Conservation (phyloP, 768 basidiomycete species). For the Candolleomyces aberdarensis region DNA sequence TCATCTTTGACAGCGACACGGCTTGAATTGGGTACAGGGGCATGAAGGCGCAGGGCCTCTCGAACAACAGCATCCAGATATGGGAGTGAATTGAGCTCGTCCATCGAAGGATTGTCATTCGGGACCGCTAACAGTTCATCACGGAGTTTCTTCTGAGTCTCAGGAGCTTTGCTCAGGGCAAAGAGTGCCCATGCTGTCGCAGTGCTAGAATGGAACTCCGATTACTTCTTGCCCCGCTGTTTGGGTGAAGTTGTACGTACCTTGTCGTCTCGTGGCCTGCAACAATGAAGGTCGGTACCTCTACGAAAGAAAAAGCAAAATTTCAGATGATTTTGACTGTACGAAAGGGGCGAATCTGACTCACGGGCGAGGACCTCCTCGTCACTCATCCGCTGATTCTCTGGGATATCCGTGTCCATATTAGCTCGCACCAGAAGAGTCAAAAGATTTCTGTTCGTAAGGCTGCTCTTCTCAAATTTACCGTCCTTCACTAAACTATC, state of each 20-base stretch:
- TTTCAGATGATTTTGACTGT: not conserved
- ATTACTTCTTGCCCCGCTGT: not conserved
- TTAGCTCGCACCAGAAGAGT: no score
- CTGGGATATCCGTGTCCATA: no score
- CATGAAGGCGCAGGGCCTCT: slow-evolving; percentile 54
- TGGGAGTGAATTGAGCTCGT: slow-evolving; percentile 58
- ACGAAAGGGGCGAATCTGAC: slow-evolving; percentile 13
- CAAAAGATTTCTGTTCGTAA: no score
- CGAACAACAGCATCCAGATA: slow-evolving; percentile 65
- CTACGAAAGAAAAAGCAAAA: slow-evolving; percentile 23
- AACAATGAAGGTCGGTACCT: slow-evolving; percentile 59
- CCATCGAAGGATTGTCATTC: slow-evolving; percentile 62
- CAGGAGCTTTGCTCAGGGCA: slow-evolving; percentile 44
- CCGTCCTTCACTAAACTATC: no score
- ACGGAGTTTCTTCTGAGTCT: slow-evolving; percentile 52
- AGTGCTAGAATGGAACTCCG: slow-evolving; percentile 24
- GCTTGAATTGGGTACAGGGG: slow-evolving; percentile 44
- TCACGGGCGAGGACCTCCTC: slow-evolving; percentile 56
- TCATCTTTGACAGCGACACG: slow-evolving; percentile 50
- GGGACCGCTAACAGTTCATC: slow-evolving; percentile 49
- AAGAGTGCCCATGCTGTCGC: slow-evolving; percentile 58
- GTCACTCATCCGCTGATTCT: slow-evolving; percentile 18
- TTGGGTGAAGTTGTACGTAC: not conserved
- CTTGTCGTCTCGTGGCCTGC: slow-evolving; percentile 58
- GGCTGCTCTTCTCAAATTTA: no score